Percentiles rank a stretch among this genome's conserved stretches.
These are phyloP conservation scores for Colletotrichum sp. DNA, from an alignment of 2,329 filamentous ascomycete species.

Conservation along the genomic window DNA sequence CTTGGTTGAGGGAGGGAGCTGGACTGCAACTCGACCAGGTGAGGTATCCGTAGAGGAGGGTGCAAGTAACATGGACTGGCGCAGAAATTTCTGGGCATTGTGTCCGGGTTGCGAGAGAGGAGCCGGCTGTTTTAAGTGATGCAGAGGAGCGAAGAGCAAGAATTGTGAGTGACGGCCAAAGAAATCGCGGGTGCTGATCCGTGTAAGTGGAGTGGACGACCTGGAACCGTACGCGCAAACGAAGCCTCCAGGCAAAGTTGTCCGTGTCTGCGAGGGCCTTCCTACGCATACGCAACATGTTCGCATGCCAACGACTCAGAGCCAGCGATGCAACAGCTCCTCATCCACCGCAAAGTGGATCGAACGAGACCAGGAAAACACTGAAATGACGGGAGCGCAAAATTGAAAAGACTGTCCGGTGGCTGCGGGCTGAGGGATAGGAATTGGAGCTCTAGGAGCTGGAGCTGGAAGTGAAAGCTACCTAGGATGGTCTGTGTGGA, in stretches of 20 bases:
- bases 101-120: neutral
- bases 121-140: neutral
- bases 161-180: neutral
- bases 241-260: neutral
- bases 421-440: neutral
- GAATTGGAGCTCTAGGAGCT: neutral
- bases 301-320: neutral
- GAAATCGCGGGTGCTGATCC: neutral
- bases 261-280: neutral
- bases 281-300: neutral
- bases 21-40: neutral
- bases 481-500: neutral
- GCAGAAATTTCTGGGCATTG: neutral
- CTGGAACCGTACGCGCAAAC: neutral
- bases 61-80: neutral
- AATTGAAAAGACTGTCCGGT: neutral
- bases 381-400: neutral
- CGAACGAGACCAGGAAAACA: neutral
- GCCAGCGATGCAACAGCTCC: neutral
- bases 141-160: neutral
- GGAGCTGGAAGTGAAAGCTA: neutral
- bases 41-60: neutral
- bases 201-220: slow-evolving; percentile 6
- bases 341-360: neutral
- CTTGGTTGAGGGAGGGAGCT: neutral